Percentiles rank a stretch among this genome's conserved stretches.
Evolutionary conservation across 2,329 filamentous ascomycete genomes (phyloP).

Genomic region (Penicillium sp.): DNA sequence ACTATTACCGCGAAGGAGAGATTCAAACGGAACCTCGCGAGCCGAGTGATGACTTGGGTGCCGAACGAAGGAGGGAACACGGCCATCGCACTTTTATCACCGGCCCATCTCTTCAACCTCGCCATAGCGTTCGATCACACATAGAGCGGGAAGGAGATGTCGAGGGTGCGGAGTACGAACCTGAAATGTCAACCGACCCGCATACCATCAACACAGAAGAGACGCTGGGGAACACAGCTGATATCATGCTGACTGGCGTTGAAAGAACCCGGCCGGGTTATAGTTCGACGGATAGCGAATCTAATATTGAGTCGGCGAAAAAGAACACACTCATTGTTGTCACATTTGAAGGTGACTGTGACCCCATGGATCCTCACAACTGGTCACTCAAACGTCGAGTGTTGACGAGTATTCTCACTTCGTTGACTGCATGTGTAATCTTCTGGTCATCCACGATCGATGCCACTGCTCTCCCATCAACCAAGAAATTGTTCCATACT

Average conservation of each 20-base stretch:
- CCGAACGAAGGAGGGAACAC: slow-evolving; percentile 3
- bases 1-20: slow-evolving; percentile 10
- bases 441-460: slow-evolving; percentile 52
- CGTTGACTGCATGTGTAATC: slow-evolving; percentile 43
- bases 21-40: background rate
- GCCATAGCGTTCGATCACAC: background rate
- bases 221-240: slow-evolving; percentile 22
- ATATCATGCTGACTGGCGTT: slow-evolving; percentile 26
- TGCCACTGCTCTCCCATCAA: slow-evolving; percentile 45
- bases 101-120: slow-evolving; percentile 3
- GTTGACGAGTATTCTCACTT: slow-evolving; percentile 34
- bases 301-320: slow-evolving; percentile 20
- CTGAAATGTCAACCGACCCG: slow-evolving; percentile 11
- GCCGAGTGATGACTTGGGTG: background rate
- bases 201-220: slow-evolving; percentile 16
- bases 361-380: slow-evolving; percentile 48
- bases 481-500: slow-evolving; percentile 24
- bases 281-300: background rate
- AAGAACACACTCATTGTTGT: slow-evolving; percentile 42
- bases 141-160: slow-evolving; percentile 6
- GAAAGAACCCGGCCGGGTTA: slow-evolving; percentile 19
- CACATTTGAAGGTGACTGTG: slow-evolving; percentile 40
- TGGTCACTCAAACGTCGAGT: slow-evolving; percentile 37
- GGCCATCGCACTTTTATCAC: slow-evolving; percentile 4
- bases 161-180: slow-evolving; percentile 14